A percentile compares a stretch with the other conserved stretches of the same genome.
phyloP scores from a whole-genome alignment of 2,329 filamentous ascomycete species.

The Nannizziopsis arthrosporioides region DNA sequence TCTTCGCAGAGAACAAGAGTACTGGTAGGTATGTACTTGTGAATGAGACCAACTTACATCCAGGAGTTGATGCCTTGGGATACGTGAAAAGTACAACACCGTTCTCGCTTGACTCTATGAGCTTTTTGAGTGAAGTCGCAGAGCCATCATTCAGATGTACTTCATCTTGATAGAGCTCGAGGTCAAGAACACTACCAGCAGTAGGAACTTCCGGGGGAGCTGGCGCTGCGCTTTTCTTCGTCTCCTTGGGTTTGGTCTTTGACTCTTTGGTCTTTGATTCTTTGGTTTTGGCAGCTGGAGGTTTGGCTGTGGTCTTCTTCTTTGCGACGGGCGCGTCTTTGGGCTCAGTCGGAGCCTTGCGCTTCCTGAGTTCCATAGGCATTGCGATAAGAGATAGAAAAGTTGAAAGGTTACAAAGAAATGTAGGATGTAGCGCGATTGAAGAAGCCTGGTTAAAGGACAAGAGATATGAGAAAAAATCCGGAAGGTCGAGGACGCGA shows the following conservation, averaged over 20 bases:
- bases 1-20: not conserved
- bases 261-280: conserved; percentile 23
- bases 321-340: conserved; percentile 39
- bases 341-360: conserved; percentile 42
- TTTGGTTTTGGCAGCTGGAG: conserved; percentile 19
- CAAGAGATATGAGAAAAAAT: too few species aligned
- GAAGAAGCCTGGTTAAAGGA: not conserved
- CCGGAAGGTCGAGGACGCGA: too few species aligned
- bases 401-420: not conserved
- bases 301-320: conserved; percentile 33
- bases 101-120: conserved; percentile 70
- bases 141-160: conserved; percentile 75
- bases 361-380: conserved; percentile 50
- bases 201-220: conserved; percentile 16
- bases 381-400: conserved; percentile 2
- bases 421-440: not conserved
- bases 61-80: conserved; percentile 84
- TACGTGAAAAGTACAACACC: conserved; percentile 93
- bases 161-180: conserved; percentile 52
- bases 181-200: conserved; percentile 38
- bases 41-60: conserved; percentile 54
- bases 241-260: conserved; percentile 20
- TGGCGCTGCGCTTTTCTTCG: not conserved
- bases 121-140: conserved; percentile 65
- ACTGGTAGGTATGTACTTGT: too few species aligned